Evolutionary conservation across 176 grass and related monocot species (phyloP).

Genomic region (Zea luxurians): DNA sequence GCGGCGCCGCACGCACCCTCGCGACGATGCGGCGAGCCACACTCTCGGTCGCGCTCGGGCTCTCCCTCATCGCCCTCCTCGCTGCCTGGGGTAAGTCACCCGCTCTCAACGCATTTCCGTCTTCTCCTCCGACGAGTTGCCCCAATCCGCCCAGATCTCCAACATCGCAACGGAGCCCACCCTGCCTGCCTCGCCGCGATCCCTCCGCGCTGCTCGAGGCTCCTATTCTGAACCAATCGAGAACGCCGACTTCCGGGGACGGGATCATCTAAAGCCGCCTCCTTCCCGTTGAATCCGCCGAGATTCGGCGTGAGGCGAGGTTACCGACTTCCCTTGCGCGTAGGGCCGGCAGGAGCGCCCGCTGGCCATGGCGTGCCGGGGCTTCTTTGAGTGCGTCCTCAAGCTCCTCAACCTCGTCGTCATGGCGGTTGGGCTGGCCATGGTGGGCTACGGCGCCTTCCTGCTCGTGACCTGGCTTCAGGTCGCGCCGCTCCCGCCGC

Average conservation of each 20-base stretch:
- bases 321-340: not conserved
- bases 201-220: not conserved
- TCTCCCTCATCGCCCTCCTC: no score
- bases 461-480: slow-evolving; percentile 70
- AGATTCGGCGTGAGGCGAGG: slow-evolving; percentile 34
- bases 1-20: no score
- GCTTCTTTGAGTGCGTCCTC: slow-evolving; percentile 68
- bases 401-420: slow-evolving; percentile 78
- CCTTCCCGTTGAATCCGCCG: slow-evolving; percentile 19
- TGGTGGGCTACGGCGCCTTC: slow-evolving; percentile 74
- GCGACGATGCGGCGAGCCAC: no score
- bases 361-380: slow-evolving; percentile 62
- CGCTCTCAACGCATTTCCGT: slow-evolving; percentile 17
- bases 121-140: not conserved
- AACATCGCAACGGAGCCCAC: not conserved
- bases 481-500: slow-evolving; percentile 36
- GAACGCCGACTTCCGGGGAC: not conserved
- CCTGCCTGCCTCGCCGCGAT: not conserved
- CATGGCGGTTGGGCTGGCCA: slow-evolving; percentile 62
- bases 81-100: no score
- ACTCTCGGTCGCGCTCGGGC: no score
- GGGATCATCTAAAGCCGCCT: slow-evolving; percentile 25
- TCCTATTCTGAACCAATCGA: slow-evolving; percentile 5
- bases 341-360: slow-evolving; percentile 10
- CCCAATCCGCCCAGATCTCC: slow-evolving; percentile 8